These are phyloP conservation scores for Phoma sp. DNA, from an alignment of 2,329 filamentous ascomycete genomes.

Conservation along the genomic window DNA sequence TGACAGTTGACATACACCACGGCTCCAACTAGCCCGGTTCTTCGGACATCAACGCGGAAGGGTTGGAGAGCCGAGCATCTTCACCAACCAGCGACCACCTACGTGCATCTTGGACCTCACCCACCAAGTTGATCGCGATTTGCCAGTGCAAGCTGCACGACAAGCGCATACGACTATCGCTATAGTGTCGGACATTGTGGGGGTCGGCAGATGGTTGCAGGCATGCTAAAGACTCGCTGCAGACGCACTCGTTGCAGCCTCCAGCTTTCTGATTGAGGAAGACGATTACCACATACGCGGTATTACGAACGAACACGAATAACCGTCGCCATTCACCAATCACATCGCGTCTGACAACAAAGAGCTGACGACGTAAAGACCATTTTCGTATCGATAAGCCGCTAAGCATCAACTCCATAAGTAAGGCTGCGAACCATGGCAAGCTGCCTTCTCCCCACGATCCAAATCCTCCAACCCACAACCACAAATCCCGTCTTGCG, in stretches of 20 bases:
- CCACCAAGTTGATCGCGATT: background rate
- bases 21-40: slow-evolving; percentile 10
- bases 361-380: slow-evolving; percentile 6
- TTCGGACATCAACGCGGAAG: slow-evolving; percentile 9
- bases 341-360: background rate
- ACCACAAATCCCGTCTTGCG: slow-evolving; percentile 4
- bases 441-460: slow-evolving; percentile 7
- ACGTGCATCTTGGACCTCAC: slow-evolving; percentile 2
- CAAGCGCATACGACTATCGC: slow-evolving; percentile 1
- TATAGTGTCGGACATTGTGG: slow-evolving; percentile 6
- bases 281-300: background rate
- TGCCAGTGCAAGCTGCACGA: slow-evolving; percentile 1
- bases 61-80: slow-evolving; percentile 12
- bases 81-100: slow-evolving; percentile 9
- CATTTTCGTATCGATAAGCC: slow-evolving; percentile 1
- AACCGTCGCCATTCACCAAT: slow-evolving; percentile 2
- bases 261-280: background rate
- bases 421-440: slow-evolving; percentile 1
- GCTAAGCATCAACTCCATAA: background rate
- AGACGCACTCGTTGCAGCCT: background rate
- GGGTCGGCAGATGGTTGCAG: background rate
- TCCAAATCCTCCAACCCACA: slow-evolving; percentile 10
- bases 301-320: slow-evolving; percentile 4
- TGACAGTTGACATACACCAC: background rate
- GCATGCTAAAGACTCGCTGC: slow-evolving; percentile 6